phyloP scores from a whole-genome alignment of 2,329 filamentous ascomycete genomes.

The Sclerotinia borealis region DNA sequence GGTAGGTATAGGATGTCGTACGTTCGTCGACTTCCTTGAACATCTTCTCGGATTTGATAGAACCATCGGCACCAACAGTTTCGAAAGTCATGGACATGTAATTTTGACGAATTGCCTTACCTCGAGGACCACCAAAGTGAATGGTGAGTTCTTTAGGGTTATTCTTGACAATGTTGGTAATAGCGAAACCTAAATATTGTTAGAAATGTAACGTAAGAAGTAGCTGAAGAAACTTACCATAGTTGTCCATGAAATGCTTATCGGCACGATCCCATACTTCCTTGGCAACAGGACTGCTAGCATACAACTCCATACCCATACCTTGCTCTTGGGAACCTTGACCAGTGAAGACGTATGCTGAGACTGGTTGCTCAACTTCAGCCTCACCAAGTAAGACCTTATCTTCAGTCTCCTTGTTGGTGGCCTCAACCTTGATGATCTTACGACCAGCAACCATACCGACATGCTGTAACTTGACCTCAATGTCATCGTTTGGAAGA shows the following conservation, averaged over 20 bases:
- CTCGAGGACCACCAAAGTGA: conserved; percentile 92
- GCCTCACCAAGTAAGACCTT: conserved; percentile 94
- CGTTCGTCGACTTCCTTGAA: conserved; percentile 96
- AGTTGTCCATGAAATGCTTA: conserved; percentile 97
- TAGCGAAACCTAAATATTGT: conserved; percentile 67
- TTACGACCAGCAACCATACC: conserved; percentile 98
- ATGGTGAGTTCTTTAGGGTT: conserved; percentile 98
- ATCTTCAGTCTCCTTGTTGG: conserved; percentile 91
- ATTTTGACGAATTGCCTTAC: conserved; percentile 96
- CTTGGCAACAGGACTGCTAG: conserved; percentile 85
- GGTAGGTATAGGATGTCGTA: conserved; percentile 94
- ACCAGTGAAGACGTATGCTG: conserved; percentile 95
- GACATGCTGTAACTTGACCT: conserved; percentile 91
- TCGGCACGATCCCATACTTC: conserved; percentile 98
- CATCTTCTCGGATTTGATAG: conserved; percentile 97
- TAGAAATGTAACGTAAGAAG: conserved; percentile 20
- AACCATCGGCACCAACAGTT: conserved; percentile 86
- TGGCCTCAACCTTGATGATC: conserved; percentile 98
- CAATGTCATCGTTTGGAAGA: conserved; percentile 87
- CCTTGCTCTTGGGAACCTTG: conserved; percentile 98
- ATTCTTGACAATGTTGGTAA: conserved; percentile 98
- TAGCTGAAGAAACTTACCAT: conserved; percentile 56
- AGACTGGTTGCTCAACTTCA: conserved; percentile 95
- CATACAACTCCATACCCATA: conserved; percentile 99
- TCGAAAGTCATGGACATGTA: conserved; percentile 99